A percentile compares a stretch with the other conserved stretches of the same genome.
Evolutionary conservation across 345 rosid genomes (phyloP).

Genomic region (Anastatica hierochuntica): DNA sequence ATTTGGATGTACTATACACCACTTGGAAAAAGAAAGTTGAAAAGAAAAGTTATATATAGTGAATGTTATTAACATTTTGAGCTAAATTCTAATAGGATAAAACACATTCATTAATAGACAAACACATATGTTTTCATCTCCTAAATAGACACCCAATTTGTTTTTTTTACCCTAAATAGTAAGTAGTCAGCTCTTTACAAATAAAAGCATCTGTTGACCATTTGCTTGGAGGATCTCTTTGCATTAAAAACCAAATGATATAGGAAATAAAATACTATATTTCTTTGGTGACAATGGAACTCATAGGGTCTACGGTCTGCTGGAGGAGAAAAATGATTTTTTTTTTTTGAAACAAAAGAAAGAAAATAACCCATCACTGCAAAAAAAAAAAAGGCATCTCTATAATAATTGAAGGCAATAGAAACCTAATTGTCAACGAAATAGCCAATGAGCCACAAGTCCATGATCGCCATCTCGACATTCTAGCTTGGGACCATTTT

Average conservation of each 20-base stretch:
- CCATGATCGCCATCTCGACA: conserved; percentile 14
- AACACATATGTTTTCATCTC: conserved; percentile 5
- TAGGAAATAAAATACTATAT: not conserved
- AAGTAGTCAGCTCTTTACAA: not conserved
- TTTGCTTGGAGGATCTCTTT: conserved; percentile 1
- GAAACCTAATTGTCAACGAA: conserved; percentile 24
- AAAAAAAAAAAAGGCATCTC: not conserved
- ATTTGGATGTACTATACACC: not conserved
- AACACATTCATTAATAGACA: conserved; percentile 12
- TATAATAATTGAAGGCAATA: conserved; percentile 24
- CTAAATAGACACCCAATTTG: conserved; percentile 11
- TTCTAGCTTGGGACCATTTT: conserved; percentile 27
- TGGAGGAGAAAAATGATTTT: not conserved
- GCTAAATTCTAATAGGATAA: conserved; percentile 12
- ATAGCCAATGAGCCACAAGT: conserved; percentile 28
- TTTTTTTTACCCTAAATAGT: conserved; percentile 18
- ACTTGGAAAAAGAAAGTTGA: not conserved
- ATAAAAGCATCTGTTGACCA: conserved; percentile 14
- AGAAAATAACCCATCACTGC: conserved; percentile 25
- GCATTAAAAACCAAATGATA: conserved; percentile 14
- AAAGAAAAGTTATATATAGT: not conserved
- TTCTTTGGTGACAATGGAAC: conserved; percentile 8
- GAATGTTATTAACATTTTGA: conserved; percentile 1
- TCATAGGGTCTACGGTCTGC: conserved; percentile 6
- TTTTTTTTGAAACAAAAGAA: conserved; percentile 20